Evolutionary conservation across 1,139 yeast genomes (phyloP).

Genomic region (Scheffersomyces illinoinensis): DNA sequence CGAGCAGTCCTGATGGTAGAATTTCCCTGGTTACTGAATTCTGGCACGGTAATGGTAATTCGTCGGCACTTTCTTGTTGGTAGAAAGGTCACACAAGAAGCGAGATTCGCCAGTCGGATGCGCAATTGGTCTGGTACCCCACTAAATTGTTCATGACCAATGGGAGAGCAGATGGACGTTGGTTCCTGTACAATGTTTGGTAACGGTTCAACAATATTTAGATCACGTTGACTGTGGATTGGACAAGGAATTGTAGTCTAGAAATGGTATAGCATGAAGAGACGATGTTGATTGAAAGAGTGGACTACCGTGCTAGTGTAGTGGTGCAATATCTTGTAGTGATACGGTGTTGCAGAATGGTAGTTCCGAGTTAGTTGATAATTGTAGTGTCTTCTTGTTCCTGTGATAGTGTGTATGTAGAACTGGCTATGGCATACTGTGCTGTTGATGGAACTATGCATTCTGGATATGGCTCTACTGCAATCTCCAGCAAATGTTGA

Average conservation of each 20-base stretch:
- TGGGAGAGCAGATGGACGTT: background rate
- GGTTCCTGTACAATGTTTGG: background rate
- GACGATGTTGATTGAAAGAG: too few species aligned
- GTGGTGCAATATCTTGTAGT: too few species aligned
- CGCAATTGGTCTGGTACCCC: background rate
- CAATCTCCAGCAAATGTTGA: background rate
- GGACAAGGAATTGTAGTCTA: too few species aligned
- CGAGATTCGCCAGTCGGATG: background rate
- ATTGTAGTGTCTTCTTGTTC: background rate
- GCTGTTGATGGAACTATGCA: background rate
- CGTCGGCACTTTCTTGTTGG: background rate
- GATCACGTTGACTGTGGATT: background rate
- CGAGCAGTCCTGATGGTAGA: too few species aligned
- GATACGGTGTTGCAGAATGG: too few species aligned
- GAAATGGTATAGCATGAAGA: too few species aligned
- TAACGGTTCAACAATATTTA: background rate
- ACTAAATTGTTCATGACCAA: background rate
- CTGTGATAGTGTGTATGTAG: background rate
- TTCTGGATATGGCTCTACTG: background rate
- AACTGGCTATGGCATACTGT: background rate
- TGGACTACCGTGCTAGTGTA: too few species aligned
- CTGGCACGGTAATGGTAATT: too few species aligned
- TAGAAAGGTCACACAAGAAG: background rate
- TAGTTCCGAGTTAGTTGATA: too few species aligned
- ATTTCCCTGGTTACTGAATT: too few species aligned